phyloP scores from a whole-genome alignment of 2,329 filamentous ascomycete genomes.

The Penicillium sp. region DNA sequence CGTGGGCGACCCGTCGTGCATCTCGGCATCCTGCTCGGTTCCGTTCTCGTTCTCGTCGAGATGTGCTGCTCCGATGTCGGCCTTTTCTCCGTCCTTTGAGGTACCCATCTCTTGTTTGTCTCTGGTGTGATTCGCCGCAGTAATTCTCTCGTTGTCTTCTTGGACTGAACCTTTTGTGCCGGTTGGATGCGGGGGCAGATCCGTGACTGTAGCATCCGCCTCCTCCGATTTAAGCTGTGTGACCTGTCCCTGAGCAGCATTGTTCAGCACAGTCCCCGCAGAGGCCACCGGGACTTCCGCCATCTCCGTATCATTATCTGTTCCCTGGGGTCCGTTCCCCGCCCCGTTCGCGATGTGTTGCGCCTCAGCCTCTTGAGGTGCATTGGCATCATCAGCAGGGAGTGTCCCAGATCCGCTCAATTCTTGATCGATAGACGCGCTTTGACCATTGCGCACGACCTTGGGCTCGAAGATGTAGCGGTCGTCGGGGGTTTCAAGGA shows the following conservation, averaged over 20 bases:
- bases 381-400: constrained; percentile 13
- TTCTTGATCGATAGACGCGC: constrained; percentile 11
- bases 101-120: constrained; percentile 15
- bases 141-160: constrained; percentile 11
- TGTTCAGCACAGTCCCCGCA: constrained; percentile 6
- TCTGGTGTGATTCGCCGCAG: constrained; percentile 1
- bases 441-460: constrained; percentile 15
- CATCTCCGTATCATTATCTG: constrained; percentile 35
- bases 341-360: constrained; percentile 11
- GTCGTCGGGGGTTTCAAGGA: constrained; percentile 50
- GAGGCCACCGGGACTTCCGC: constrained; percentile 19
- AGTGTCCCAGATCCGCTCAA: constrained; percentile 15
- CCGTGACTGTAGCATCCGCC: constrained; percentile 30
- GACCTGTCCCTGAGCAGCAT: constrained; percentile 11
- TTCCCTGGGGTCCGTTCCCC: neutral
- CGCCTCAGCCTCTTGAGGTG: constrained; percentile 8
- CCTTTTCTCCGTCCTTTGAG: constrained; percentile 10
- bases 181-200: constrained; percentile 32
- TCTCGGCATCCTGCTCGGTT: constrained; percentile 30
- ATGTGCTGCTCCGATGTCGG: constrained; percentile 1
- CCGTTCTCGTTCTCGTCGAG: constrained; percentile 19
- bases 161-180: constrained; percentile 13
- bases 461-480: constrained; percentile 45
- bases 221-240: constrained; percentile 36
- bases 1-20: constrained; percentile 35